These are phyloP conservation scores for Pilasporangium apinafurcum DNA, from an alignment of 352 stramenopile genomes.

Conservation along the genomic window DNA sequence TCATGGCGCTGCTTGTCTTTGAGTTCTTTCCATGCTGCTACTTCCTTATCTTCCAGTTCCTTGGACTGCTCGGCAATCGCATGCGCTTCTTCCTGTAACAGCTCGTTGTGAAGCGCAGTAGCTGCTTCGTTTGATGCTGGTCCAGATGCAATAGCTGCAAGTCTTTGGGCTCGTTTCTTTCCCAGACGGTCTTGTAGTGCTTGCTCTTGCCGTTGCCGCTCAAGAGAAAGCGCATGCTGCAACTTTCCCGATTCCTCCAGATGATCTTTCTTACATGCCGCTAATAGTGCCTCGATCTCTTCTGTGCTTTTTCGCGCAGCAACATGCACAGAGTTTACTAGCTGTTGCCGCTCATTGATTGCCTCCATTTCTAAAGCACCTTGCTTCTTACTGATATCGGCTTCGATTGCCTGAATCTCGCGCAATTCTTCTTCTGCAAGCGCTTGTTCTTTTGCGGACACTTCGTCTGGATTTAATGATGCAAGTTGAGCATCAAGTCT, in stretches of 20 bases:
- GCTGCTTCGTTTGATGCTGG: neutral
- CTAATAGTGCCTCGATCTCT: slow-evolving; percentile 25
- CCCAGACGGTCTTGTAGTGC: slow-evolving; percentile 27
- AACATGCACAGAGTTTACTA: neutral
- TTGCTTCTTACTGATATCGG: slow-evolving; percentile 9
- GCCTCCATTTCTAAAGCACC: slow-evolving; percentile 4
- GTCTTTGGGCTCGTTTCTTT: slow-evolving; percentile 15
- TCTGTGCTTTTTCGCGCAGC: slow-evolving; percentile 8
- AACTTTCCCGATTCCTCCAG: slow-evolving; percentile 17
- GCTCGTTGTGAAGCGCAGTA: neutral
- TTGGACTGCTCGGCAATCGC: neutral
- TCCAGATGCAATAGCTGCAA: neutral
- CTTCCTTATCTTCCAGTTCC: neutral
- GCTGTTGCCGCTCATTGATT: slow-evolving; percentile 7
- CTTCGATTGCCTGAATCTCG: slow-evolving; percentile 23
- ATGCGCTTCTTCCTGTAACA: slow-evolving; percentile 2
- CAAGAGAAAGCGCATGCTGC: slow-evolving; percentile 18
- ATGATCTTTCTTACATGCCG: slow-evolving; percentile 24
- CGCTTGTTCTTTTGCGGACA: neutral
- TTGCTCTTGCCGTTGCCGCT: slow-evolving; percentile 30
- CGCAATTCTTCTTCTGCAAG: slow-evolving; percentile 21
- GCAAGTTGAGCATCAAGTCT: slow-evolving; percentile 2
- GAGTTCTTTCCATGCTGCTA: slow-evolving; percentile 1
- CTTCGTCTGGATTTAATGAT: neutral
- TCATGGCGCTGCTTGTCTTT: slow-evolving; percentile 11